Evolutionary conservation across 371 early-diverging fungal species (phyloP).

Genomic region (Rhizopus stolonifer): DNA sequence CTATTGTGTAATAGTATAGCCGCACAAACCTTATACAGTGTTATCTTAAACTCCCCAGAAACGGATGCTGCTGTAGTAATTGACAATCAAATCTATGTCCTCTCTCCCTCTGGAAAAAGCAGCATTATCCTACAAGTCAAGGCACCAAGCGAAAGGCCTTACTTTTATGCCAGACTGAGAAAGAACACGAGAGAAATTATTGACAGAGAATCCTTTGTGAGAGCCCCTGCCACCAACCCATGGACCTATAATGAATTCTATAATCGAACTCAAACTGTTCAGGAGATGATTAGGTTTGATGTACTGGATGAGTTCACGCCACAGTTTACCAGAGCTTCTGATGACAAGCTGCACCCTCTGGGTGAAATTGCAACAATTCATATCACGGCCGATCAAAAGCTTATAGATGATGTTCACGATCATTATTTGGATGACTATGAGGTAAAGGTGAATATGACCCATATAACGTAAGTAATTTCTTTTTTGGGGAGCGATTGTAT

Average conservation of each 20-base stretch:
- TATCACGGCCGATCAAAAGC: constrained; percentile 16
- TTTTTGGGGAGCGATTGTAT: neutral
- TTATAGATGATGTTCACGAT: constrained; percentile 24
- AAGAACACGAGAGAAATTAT: constrained; percentile 7
- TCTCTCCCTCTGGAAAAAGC: constrained; percentile 7
- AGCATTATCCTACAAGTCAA: constrained; percentile 16
- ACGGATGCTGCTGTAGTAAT: constrained; percentile 13
- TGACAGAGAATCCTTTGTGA: constrained; percentile 13
- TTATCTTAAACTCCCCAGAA: constrained; percentile 10
- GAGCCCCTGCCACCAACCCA: neutral
- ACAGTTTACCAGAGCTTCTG: constrained; percentile 12
- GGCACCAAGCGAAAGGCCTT: constrained; percentile 14
- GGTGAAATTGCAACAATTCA: constrained; percentile 39
- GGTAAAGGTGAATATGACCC: constrained; percentile 23
- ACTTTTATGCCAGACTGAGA: constrained; percentile 16
- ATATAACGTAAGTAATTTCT: constrained; percentile 24
- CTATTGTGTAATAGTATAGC: neutral
- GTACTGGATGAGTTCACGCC: constrained; percentile 3
- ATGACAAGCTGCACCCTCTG: constrained; percentile 16
- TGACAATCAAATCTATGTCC: constrained; percentile 1
- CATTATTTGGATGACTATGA: constrained; percentile 25
- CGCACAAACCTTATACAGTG: constrained; percentile 12
- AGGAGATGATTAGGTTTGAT: constrained; percentile 2
- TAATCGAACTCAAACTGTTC: constrained; percentile 15
- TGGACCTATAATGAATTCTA: constrained; percentile 23